Base-by-base conservation (phyloP, 371 early-diverging fungal genomes). In the Haplosporangium sp. region DNA sequence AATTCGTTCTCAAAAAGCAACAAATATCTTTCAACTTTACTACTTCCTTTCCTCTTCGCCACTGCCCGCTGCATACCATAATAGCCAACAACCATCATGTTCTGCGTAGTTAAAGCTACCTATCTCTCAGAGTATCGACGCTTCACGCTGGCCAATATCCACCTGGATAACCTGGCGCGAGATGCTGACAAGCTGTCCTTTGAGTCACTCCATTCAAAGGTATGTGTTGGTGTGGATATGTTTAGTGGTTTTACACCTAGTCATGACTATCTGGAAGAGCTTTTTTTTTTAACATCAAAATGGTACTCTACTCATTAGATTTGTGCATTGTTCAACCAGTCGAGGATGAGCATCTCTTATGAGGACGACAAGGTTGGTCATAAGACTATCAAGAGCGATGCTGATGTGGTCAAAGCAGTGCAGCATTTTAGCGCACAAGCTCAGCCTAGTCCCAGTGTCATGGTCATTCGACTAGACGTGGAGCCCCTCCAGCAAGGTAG, bases 71-170 rank as follows among this genome's bases (percentile, higher is more conserved):
- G 9, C 41, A 13, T 50, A 8, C 55, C 1, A 23, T 16, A 10
- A 29, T 12, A 18, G 1, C 59, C 37, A 20, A 21, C 42, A 23
- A 21, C 41, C 43, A 38, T 13, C 18, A 75, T 75, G 75, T 58
- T 66, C 58, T 75, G 75, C 55, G 70, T 75, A 41, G 58, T 75
- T 9, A 75, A 75, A 54, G 75, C 66, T 38, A 75, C 75, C 38
- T 65, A 43, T 46, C 29, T 54, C 59, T 48, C 57, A 42, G 70
- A 75, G 70, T 75, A 62, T 38, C 59, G 75, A 52, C 75, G 75
- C 42, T 75, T 75, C 62, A 66, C 75, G 38, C 66, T 75, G 43
- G 50, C 69, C 57, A 69, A 64, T 37, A 52, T 75, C 59, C 65
- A 64, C 58, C 69, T 58, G n/a, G 62, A 65, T n/a, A 60, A 69